Percentiles rank a stretch among this genome's conserved stretches.
Conservation (phyloP, 148 eudicot genomes). For the Salicornia ramosissima region DNA sequence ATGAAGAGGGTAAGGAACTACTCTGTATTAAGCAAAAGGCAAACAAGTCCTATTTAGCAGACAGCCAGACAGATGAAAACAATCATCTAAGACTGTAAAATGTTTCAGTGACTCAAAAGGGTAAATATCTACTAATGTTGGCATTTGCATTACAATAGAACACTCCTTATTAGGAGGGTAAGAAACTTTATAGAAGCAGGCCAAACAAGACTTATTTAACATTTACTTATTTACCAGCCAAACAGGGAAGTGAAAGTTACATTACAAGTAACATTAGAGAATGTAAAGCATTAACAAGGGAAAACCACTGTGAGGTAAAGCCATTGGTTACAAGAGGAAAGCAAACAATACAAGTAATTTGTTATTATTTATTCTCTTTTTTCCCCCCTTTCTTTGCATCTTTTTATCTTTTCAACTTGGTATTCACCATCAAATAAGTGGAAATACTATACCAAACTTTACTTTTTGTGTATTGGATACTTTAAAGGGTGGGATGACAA, state of each 20-base stretch:
- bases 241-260: not conserved
- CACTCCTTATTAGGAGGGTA: not conserved
- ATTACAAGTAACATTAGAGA: not conserved
- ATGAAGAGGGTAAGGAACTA: not conserved
- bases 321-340: conserved; percentile 7
- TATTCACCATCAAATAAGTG: conserved; percentile 23
- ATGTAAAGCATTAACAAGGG: conserved; percentile 2
- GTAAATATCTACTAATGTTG: not conserved
- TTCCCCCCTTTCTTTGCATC: conserved; percentile 9
- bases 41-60: not conserved
- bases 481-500: conserved; percentile 21
- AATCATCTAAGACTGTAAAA: not conserved
- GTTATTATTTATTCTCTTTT: not conserved
- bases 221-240: conserved; percentile 3
- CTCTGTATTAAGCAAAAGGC: not conserved
- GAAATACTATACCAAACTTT: conserved; percentile 24
- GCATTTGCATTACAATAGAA: not conserved
- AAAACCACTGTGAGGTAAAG: not conserved
- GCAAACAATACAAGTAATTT: not conserved
- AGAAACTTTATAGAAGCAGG: not conserved
- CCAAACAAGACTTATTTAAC: not conserved
- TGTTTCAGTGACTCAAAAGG: not conserved
- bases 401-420: conserved; percentile 17
- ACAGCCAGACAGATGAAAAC: not conserved
- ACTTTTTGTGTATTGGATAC: conserved; percentile 15